Evolutionary conservation across 108 stramenopile species (phyloP).

Genomic region (Nannochloropsis gaditana): DNA sequence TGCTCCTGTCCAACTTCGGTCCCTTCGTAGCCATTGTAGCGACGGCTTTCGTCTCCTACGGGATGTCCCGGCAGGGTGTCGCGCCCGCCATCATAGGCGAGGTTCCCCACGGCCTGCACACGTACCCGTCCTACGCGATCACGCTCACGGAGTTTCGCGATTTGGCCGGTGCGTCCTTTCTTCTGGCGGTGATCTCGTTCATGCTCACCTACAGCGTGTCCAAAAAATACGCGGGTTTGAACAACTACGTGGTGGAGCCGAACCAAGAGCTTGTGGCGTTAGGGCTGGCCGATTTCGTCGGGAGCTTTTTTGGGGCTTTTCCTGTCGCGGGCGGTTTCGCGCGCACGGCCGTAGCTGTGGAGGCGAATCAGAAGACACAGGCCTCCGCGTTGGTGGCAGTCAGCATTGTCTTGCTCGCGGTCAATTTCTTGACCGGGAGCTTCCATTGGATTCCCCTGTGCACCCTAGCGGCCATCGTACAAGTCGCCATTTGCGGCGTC

Average conservation of each 20-base stretch:
- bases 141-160: neutral
- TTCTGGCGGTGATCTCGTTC: neutral
- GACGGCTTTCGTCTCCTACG: neutral
- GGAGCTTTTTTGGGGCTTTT: slow-evolving; percentile 18
- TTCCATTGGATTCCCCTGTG: slow-evolving; percentile 12
- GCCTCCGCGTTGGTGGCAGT: neutral
- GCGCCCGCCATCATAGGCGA: slow-evolving; percentile 5
- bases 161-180: neutral
- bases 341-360: slow-evolving; percentile 5
- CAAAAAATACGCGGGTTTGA: neutral
- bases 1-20: neutral
- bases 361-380: neutral
- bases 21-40: neutral
- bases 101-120: neutral
- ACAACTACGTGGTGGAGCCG: neutral
- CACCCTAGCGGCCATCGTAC: slow-evolving; percentile 17
- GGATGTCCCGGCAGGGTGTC: neutral
- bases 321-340: slow-evolving; percentile 18
- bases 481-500: slow-evolving; percentile 14
- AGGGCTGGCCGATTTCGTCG: neutral
- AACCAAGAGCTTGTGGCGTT: slow-evolving; percentile 14
- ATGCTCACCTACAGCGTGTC: slow-evolving; percentile 9
- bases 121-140: neutral
- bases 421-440: slow-evolving; percentile 3
- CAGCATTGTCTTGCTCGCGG: neutral